Percentiles rank a stretch among this genome's conserved stretches.
Evolutionary conservation across 2,329 filamentous ascomycete genomes (phyloP).

Genomic region (Diaporthe citriasiana): DNA sequence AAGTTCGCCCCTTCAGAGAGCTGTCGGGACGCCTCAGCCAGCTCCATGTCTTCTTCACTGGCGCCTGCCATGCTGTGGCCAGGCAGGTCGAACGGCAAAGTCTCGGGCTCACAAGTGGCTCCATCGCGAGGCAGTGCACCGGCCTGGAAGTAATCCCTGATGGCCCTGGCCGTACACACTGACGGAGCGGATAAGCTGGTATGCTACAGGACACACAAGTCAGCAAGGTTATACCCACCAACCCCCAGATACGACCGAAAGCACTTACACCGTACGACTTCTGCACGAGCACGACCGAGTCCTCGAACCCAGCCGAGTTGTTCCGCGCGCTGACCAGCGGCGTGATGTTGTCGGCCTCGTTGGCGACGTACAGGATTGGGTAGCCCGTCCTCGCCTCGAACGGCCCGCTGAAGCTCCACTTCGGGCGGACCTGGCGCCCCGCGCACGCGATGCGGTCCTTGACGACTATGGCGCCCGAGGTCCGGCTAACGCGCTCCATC

Average conservation of each 20-base stretch:
- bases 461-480: conserved; percentile 60
- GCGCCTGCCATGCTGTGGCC: background rate
- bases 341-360: conserved; percentile 61
- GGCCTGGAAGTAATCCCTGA: conserved; percentile 61
- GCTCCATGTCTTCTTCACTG: conserved; percentile 22
- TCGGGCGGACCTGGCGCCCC: conserved; percentile 54
- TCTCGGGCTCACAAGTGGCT: conserved; percentile 62
- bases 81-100: conserved; percentile 56
- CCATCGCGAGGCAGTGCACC: conserved; percentile 60
- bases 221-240: background rate
- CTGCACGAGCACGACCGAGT: conserved; percentile 62
- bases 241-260: rapidly evolving
- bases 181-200: conserved; percentile 62
- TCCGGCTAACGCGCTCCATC: conserved; percentile 55
- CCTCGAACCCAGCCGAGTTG: conserved; percentile 59
- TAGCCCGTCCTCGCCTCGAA: conserved; percentile 54
- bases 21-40: conserved; percentile 37
- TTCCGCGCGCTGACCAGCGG: conserved; percentile 59
- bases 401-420: conserved; percentile 55
- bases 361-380: conserved; percentile 61
- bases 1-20: conserved; percentile 39
- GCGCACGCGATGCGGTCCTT: conserved; percentile 58
- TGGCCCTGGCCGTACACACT: conserved; percentile 57
- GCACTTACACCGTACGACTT: conserved; percentile 64
- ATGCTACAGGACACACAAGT: conserved; percentile 55